Conservation (phyloP, 2,329 filamentous ascomycete species). For the Aspergillus vadensis region DNA sequence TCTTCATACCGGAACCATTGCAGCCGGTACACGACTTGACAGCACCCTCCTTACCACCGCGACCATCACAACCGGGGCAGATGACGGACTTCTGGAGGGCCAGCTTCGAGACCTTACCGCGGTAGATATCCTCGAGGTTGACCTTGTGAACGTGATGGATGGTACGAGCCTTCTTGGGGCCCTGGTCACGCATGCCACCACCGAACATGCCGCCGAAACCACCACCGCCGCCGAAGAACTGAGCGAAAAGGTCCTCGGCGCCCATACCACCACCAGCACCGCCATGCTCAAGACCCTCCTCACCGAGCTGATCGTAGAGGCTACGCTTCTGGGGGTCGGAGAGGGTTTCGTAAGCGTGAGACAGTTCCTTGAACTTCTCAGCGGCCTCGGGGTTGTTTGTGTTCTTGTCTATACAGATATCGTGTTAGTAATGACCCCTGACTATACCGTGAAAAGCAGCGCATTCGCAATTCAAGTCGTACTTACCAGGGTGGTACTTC, state of each 20-base stretch:
- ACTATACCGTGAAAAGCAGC: neutral
- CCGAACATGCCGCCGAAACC: conserved; percentile 77
- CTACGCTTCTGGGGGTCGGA: conserved; percentile 88
- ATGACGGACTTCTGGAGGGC: conserved; percentile 97
- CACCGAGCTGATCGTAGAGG: conserved; percentile 95
- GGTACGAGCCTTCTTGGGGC: conserved; percentile 87
- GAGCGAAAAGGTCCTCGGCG: conserved; percentile 92
- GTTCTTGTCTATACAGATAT: conserved; percentile 80
- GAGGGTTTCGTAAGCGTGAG: conserved; percentile 91
- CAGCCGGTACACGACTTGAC: conserved; percentile 90
- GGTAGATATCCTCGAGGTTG: conserved; percentile 95
- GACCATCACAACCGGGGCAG: conserved; percentile 89
- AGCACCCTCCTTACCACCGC: conserved; percentile 96
- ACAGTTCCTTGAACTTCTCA: conserved; percentile 98
- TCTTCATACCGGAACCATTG: conserved; percentile 97
- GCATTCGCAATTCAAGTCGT: neutral
- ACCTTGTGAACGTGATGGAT: conserved; percentile 99
- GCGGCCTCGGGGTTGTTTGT: conserved; percentile 87
- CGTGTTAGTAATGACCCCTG: conserved; percentile 3
- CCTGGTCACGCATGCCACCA: conserved; percentile 74
- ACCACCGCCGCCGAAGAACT: conserved; percentile 85
- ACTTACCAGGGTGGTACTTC: conserved; percentile 86
- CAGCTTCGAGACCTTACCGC: conserved; percentile 95
- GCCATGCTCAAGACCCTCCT: conserved; percentile 87
- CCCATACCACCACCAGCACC: conserved; percentile 85